Evolutionary conservation across 129 eudicot genomes (phyloP).

Genomic region (Flaveria robusta): DNA sequence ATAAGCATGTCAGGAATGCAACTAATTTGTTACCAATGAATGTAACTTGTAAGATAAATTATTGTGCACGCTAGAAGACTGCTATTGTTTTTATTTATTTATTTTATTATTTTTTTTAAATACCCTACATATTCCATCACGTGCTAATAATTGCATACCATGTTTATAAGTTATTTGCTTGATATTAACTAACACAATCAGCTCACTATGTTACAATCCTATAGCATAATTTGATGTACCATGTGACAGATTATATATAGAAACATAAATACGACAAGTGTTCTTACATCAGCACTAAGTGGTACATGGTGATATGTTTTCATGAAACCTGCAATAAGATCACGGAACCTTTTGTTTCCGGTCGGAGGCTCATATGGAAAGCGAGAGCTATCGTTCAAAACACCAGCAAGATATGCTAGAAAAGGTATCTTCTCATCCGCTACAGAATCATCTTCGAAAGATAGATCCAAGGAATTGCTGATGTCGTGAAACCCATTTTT

Average conservation of each 20-base stretch:
- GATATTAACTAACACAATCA: not conserved
- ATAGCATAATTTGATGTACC: not conserved
- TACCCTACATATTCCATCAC: not conserved
- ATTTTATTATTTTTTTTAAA: not conserved
- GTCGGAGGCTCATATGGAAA: slow-evolving; percentile 84
- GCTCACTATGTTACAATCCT: slow-evolving; percentile 15
- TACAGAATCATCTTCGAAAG: slow-evolving; percentile 83
- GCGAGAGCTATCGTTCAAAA: slow-evolving; percentile 61
- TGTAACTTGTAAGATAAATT: slow-evolving; percentile 8
- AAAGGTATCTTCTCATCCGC: slow-evolving; percentile 99
- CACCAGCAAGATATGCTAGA: slow-evolving; percentile 89
- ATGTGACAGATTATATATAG: not conserved
- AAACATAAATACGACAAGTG: slow-evolving; percentile 1
- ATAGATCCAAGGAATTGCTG: slow-evolving; percentile 83
- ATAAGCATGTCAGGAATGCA: slow-evolving; percentile 28
- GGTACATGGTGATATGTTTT: slow-evolving; percentile 88
- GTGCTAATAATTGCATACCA: not conserved
- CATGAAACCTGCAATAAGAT: slow-evolving; percentile 85
- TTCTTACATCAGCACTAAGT: slow-evolving; percentile 75
- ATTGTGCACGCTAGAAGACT: slow-evolving; percentile 14
- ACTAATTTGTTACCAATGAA: not conserved
- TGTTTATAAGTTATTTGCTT: not conserved
- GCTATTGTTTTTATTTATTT: slow-evolving; percentile 1
- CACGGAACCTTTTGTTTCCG: slow-evolving; percentile 85
- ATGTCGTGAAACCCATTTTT: slow-evolving; percentile 77